Evolutionary conservation across 2,329 filamentous ascomycete species (phyloP), one percentile per base, ranked within the genome.

Genomic region (Lachnellula cervina): DNA sequence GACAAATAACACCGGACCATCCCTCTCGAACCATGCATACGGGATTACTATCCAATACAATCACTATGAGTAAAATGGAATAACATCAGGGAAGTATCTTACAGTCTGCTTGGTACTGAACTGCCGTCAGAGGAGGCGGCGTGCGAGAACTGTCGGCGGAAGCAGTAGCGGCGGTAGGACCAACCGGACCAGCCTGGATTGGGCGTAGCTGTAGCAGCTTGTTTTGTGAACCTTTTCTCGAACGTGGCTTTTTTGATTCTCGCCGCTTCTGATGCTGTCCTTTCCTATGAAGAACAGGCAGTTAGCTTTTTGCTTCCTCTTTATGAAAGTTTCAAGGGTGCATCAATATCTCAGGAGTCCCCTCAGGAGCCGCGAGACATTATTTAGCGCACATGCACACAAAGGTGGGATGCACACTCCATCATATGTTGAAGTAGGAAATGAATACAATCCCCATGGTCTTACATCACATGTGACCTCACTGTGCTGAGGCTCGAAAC

Each of bases 21-120:
- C 42, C 28, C 45, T 56, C 13, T 55, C 53, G 34, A 58, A 58
- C 56, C 56, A 58, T 47, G 56, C 56, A 44, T 58, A 58, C 9
- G 56, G 56, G n/a, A 58, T 43, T 49, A 58, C 56, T 58, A 14
- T 11, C 11, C 25, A 23, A 21, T 17, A 17, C 35, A 8, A 13
- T 53, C 25, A 21, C 19, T 45, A 43, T 17, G 5, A 16, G 11
- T 46, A 7, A 45, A 7, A 14, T 21, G 4, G 5, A 5, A 16
- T 4, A 48, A 19, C 49, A 17, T 5, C 6, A n/a, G 4, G 9
- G 19, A 23, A 19, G 9, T 50, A 14, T 38, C 49, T 45, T 19
- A 51, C 49, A 32, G 11, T 43, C 19, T 51, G 40, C 23, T 45
- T 19, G 38, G 37, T 25, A 51, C 19, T 43, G 34, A 44, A 45